A percentile compares a stretch with the other conserved stretches of the same genome.
These are phyloP conservation scores for Pichia manshurica DNA, from an alignment of 805 yeast genomes.

Conservation along the genomic window DNA sequence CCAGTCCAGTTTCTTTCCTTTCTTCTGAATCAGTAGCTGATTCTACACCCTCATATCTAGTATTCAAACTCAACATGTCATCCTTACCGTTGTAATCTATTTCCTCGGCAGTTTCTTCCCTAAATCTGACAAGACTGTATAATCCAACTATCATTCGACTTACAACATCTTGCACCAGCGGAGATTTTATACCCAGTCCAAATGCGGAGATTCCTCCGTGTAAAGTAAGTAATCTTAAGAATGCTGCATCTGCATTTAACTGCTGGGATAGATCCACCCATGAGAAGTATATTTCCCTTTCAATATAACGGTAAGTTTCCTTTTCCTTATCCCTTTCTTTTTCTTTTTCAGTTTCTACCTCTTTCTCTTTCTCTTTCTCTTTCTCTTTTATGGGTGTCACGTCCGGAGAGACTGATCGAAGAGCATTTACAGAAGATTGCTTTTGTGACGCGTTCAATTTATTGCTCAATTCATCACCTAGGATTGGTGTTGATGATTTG, in stretches of 20 bases:
- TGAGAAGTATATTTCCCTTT: slow-evolving; percentile 28
- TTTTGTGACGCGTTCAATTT: no score
- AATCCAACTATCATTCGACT: slow-evolving; percentile 28
- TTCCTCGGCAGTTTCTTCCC: slow-evolving; percentile 7
- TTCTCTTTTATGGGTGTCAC: not conserved
- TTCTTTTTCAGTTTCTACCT: not conserved
- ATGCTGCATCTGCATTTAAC: slow-evolving; percentile 34
- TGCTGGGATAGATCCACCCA: slow-evolving; percentile 35
- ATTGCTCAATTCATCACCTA: no score
- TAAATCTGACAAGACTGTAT: slow-evolving; percentile 20
- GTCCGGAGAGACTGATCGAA: not conserved
- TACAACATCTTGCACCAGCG: slow-evolving; percentile 28
- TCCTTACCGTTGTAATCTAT: slow-evolving; percentile 1
- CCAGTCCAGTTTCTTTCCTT: not conserved
- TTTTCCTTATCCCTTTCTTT: not conserved
- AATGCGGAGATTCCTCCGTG: slow-evolving; percentile 20
- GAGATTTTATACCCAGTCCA: slow-evolving; percentile 25
- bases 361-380: not conserved
- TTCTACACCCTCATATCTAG: not conserved
- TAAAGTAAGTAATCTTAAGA: slow-evolving; percentile 34
- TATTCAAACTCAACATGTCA: slow-evolving; percentile 2
- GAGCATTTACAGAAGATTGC: no score
- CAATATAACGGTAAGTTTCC: not conserved
- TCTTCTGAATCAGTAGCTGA: slow-evolving; percentile 4
- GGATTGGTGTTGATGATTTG: no score